Evolutionary conservation across 1,284 basidiomycete species (phyloP).

Genomic region (Puccinia hordei): DNA sequence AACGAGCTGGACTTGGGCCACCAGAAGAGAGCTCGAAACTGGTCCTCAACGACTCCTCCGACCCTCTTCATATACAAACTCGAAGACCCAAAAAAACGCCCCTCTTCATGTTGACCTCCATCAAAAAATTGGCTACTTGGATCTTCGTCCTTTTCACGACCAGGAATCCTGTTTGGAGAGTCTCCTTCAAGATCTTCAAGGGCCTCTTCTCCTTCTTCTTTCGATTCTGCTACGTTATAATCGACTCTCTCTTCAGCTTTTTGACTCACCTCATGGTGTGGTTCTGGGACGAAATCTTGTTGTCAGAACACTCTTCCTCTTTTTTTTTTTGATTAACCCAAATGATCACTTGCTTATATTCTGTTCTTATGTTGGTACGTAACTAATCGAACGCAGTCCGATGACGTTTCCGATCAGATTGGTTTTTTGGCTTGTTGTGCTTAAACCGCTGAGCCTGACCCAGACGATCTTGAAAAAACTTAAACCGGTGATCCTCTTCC

Average conservation of each 20-base stretch:
- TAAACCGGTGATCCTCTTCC: constrained; percentile 11
- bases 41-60: not conserved
- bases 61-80: not conserved
- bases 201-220: not conserved
- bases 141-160: constrained; percentile 5
- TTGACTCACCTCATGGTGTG: constrained; percentile 4
- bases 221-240: not conserved
- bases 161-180: not conserved
- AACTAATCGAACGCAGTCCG: not conserved
- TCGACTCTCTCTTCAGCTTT: not conserved
- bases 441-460: not conserved
- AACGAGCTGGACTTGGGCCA: too few relatives aligned
- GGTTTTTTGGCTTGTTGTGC: not conserved
- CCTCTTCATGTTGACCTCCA: not conserved
- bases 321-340: not conserved
- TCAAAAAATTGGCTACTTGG: not conserved
- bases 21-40: not conserved
- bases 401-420: constrained; percentile 22
- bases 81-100: not conserved
- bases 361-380: not conserved
- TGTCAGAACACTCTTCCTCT: not conserved
- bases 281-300: constrained; percentile 28
- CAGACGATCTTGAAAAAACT: not conserved
- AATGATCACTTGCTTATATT: not conserved
- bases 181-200: not conserved